phyloP scores from a whole-genome alignment of 257 asterid genomes.

The Apocynum venetum region DNA sequence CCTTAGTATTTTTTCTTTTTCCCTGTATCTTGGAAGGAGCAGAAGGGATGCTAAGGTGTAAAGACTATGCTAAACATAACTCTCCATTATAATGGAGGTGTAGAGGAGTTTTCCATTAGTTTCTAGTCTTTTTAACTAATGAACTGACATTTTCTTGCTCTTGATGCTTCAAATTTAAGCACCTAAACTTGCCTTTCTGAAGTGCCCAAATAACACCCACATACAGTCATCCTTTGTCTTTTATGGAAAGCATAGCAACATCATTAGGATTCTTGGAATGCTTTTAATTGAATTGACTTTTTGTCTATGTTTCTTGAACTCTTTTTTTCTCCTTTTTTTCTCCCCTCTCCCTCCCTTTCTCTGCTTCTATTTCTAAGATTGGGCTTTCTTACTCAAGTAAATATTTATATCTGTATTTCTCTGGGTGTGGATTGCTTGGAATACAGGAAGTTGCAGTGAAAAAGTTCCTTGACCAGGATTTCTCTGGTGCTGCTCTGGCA shows the following conservation, averaged over 20 bases:
- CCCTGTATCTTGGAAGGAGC: neutral
- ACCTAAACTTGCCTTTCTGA: neutral
- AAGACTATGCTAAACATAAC: neutral
- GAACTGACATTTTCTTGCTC: neutral
- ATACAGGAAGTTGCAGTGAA: slow-evolving; percentile 96
- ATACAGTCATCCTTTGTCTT: neutral
- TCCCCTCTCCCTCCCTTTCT: neutral
- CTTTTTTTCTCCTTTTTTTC: neutral
- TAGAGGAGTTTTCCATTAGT: neutral
- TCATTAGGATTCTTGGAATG: neutral
- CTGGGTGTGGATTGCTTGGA: slow-evolving; percentile 28
- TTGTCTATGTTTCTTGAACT: neutral
- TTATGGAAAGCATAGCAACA: neutral
- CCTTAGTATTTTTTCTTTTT: neutral
- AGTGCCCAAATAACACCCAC: neutral
- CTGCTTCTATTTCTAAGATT: neutral
- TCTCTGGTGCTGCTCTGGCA: slow-evolving; percentile 98
- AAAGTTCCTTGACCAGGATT: slow-evolving; percentile 99
- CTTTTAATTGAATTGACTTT: neutral
- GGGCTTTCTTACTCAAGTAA: neutral
- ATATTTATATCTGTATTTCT: neutral
- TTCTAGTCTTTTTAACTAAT: neutral
- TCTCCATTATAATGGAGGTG: neutral
- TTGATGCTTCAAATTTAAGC: neutral
- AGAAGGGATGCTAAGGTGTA: neutral